Conservation (phyloP, 2,329 filamentous ascomycete species). For the Graphilbum ipis-grandicollis region DNA sequence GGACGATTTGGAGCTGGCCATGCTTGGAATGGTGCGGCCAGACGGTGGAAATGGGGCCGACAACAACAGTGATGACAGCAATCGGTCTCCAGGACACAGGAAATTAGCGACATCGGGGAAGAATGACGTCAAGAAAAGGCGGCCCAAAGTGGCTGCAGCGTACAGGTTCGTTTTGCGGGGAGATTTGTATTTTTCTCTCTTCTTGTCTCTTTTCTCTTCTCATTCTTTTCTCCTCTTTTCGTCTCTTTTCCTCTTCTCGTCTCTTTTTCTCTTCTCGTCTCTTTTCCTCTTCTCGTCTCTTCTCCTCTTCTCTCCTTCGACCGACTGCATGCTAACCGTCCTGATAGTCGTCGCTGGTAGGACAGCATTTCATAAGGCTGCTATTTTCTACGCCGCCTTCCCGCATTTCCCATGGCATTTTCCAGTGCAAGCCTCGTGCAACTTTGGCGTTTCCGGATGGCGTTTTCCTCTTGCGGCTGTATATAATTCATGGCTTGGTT, state of each 20-base stretch:
- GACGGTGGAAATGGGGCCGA: constrained; percentile 3
- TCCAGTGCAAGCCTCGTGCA: too few relatives aligned
- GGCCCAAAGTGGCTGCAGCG: constrained; percentile 3
- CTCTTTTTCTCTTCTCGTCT: too few relatives aligned
- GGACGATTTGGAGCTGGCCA: constrained; percentile 10
- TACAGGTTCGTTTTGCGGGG: constrained; percentile 2
- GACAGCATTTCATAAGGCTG: too few relatives aligned
- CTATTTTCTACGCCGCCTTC: too few relatives aligned
- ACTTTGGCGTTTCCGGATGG: too few relatives aligned
- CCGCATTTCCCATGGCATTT: too few relatives aligned
- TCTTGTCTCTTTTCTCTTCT: too few relatives aligned
- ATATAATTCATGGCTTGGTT: too few relatives aligned
- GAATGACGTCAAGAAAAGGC: constrained; percentile 1
- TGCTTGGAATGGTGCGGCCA: constrained; percentile 11
- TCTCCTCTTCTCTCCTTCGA: too few relatives aligned
- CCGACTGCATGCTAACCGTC: too few relatives aligned
- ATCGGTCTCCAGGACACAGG: not conserved
- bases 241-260: not conserved
- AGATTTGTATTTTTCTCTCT: not conserved
- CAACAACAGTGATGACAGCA: not conserved
- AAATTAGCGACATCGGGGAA: not conserved
- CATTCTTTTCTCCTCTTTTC: not conserved
- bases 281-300: not conserved
- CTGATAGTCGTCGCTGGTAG: too few relatives aligned
- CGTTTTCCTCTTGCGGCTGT: too few relatives aligned